Evolutionary conservation across 345 rosid genomes (phyloP).

Genomic region (Cardamine resedifolia): DNA sequence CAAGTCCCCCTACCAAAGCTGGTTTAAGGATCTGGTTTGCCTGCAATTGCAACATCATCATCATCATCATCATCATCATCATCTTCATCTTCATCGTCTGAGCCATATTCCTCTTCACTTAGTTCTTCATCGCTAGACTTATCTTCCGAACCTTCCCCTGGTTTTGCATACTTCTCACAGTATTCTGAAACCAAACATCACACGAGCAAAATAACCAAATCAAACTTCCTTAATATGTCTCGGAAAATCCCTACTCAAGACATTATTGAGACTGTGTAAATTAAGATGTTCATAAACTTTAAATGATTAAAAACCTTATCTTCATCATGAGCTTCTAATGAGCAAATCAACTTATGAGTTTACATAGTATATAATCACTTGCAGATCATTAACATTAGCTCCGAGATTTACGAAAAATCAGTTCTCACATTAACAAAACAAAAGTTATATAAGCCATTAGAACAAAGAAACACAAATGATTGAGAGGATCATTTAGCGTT

Average conservation of each 20-base stretch:
- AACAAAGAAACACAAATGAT: not conserved
- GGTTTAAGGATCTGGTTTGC: slow-evolving; percentile 69
- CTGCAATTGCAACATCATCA: slow-evolving; percentile 56
- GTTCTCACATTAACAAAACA: not conserved
- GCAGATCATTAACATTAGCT: not conserved
- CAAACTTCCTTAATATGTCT: not conserved
- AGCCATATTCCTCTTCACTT: slow-evolving; percentile 74
- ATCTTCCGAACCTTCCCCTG: slow-evolving; percentile 68
- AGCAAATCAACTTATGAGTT: not conserved
- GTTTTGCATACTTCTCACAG: slow-evolving; percentile 83
- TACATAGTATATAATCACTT: not conserved
- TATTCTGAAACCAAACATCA: slow-evolving; percentile 51
- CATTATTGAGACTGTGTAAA: not conserved
- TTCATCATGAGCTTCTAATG: not conserved
- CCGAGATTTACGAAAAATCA: not conserved
- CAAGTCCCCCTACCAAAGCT: slow-evolving; percentile 9
- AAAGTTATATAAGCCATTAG: not conserved
- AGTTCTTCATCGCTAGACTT: slow-evolving; percentile 85
- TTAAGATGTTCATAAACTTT: not conserved
- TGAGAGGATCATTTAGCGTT: not conserved
- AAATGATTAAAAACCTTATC: not conserved
- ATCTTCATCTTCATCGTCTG: slow-evolving; percentile 60
- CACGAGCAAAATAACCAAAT: not conserved
- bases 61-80: slow-evolving; percentile 51
- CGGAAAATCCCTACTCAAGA: not conserved